Base-by-base conservation (phyloP, 2,329 filamentous ascomycete species). In the Fusarium mexicanum region DNA sequence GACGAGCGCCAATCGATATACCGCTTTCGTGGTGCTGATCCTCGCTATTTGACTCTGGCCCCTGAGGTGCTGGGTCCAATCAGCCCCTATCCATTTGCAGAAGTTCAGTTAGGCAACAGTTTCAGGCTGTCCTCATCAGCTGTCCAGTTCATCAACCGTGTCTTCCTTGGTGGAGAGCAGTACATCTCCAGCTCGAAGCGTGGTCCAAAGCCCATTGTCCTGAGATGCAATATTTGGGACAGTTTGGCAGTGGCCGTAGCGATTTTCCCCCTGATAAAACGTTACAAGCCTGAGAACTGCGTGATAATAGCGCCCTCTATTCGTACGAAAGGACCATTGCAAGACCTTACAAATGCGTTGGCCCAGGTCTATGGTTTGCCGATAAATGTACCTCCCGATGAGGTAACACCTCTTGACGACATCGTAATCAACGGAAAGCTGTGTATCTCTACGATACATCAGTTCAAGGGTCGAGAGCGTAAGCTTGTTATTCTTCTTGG, bases 401-500 rank as follows among this genome's bases (percentile, higher is more conserved):
- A 80, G 4, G 79, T 81, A 5, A 58, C 60, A 10, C 59, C 71
- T 26, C 54, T 80, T 6, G 59, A 81, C 31, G 71, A 81, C 24
- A 60, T 33, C 6, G 76, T 80, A 10, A 78, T 76, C 10, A 24
- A 69, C 8, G 77, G 78, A 17, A 82, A 82, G 59, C 18, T 81
- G 26, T 78, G 77, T 16, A 65, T 80, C 17, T 80, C 79, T 20
- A 80, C 78, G 1, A 80, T 80, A 48, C 80, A 82, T 41, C 78
- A 81, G 44, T 82, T 82, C 66, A 82, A 82, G 47, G 80, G 80
- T 9, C 78, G 73, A 47, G 79, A 82, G 67, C 79, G 80, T 22
- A 66, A 79, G 41, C 60, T 82, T 4, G 48, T 81, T 8, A 77
- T 82, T 46, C 62, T 81, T 6, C 64, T 79, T 37, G 77, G 72